phyloP scores from a whole-genome alignment of 352 stramenopile species.

The Phytophthora niederhauseri region DNA sequence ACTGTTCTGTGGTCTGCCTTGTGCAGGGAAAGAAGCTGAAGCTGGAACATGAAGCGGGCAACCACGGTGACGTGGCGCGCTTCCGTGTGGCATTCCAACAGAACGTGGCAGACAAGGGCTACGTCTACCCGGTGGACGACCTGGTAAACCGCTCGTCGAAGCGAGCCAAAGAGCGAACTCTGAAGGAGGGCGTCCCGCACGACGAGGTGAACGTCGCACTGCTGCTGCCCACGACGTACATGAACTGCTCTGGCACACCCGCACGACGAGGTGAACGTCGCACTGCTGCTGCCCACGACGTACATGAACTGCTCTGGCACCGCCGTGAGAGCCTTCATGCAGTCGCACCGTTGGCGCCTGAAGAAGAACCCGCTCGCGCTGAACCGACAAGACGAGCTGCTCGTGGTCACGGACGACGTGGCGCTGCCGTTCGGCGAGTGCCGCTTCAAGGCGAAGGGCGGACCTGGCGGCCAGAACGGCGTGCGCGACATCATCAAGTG shows the following conservation, averaged over 20 bases:
- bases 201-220: constrained; percentile 76
- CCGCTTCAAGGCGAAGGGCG: constrained; percentile 83
- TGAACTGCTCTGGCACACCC: constrained; percentile 87
- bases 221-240: constrained; percentile 80
- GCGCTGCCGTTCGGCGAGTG: constrained; percentile 81
- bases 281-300: constrained; percentile 73
- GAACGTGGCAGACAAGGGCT: constrained; percentile 42
- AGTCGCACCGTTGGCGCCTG: constrained; percentile 78
- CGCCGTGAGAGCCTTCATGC: constrained; percentile 81
- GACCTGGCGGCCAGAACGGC: constrained; percentile 81
- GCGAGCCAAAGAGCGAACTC: constrained; percentile 75
- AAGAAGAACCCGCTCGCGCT: constrained; percentile 85
- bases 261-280: constrained; percentile 76
- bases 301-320: constrained; percentile 90
- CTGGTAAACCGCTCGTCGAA: constrained; percentile 80
- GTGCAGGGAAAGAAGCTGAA: constrained; percentile 52
- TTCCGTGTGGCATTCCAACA: constrained; percentile 74
- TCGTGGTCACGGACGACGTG: constrained; percentile 86
- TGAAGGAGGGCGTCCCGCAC: constrained; percentile 77
- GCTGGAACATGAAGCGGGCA: constrained; percentile 59
- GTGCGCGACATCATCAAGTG: constrained; percentile 89
- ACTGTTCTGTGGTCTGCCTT: neutral
- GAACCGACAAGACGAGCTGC: constrained; percentile 85
- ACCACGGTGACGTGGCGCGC: constrained; percentile 69
- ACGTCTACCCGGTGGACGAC: constrained; percentile 61